A percentile compares a stretch with the other conserved stretches of the same genome.
phyloP scores from a whole-genome alignment of 345 rosid genomes.

The Trapa bicornis region DNA sequence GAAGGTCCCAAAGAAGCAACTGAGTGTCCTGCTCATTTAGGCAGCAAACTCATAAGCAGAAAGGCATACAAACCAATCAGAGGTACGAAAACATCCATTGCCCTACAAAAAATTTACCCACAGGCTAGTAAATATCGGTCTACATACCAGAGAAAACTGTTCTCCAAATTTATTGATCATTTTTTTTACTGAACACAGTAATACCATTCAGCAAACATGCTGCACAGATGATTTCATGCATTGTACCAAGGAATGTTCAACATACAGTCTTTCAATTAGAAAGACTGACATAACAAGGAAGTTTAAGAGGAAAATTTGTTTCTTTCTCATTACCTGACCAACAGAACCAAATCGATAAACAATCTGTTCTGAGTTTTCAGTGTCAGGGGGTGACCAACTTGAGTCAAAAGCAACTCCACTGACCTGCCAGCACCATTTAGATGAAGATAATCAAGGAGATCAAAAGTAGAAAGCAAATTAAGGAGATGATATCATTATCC shows the following conservation, averaged over 20 bases:
- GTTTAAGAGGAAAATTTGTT: background rate
- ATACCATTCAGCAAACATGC: no score
- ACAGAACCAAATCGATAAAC: constrained; percentile 98
- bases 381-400: constrained; percentile 72
- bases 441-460: constrained; percentile 12
- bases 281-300: background rate
- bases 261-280: background rate
- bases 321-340: constrained; percentile 64
- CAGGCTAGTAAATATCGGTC: no score
- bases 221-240: background rate
- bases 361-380: constrained; percentile 76
- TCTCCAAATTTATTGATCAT: no score
- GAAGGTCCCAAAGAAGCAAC: constrained; percentile 92
- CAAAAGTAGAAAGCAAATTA: constrained; percentile 7
- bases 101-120: background rate
- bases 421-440: constrained; percentile 48
- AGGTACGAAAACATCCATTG: background rate
- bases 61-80: background rate
- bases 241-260: background rate
- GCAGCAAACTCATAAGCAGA: background rate
- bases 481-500: constrained; percentile 3
- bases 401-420: constrained; percentile 99
- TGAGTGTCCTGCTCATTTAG: constrained; percentile 64
- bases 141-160: no score
- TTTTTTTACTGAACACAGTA: no score